Percentiles rank a stretch among this genome's conserved stretches.
Conservation (phyloP, 208 protist species). For the Trypanosoma lewisi region DNA sequence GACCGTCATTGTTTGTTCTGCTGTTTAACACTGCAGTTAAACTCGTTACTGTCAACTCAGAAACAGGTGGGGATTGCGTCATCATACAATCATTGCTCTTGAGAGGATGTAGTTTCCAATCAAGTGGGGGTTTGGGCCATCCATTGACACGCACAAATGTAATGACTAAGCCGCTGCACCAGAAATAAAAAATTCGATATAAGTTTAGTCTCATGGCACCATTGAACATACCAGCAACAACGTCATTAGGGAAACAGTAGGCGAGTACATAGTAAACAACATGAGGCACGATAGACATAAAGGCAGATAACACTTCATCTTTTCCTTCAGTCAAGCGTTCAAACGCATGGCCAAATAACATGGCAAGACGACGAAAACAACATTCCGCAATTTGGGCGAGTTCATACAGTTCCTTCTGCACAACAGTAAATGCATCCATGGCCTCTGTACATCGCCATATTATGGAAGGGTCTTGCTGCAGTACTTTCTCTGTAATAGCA, state of each 20-base stretch:
- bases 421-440: slow-evolving; percentile 35
- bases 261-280: slow-evolving; percentile 59
- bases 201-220: slow-evolving; percentile 63
- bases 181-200: slow-evolving; percentile 70
- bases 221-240: slow-evolving; percentile 66
- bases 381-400: slow-evolving; percentile 29
- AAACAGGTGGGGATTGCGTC: neutral
- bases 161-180: slow-evolving; percentile 68
- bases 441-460: slow-evolving; percentile 30
- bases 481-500: neutral
- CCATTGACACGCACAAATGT: slow-evolving; percentile 54
- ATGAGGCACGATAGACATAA: slow-evolving; percentile 46
- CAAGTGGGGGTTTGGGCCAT: slow-evolving; percentile 50
- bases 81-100: neutral
- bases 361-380: slow-evolving; percentile 39
- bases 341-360: slow-evolving; percentile 39
- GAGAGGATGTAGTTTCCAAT: neutral
- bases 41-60: neutral
- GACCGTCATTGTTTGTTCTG: too few species aligned
- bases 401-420: slow-evolving; percentile 35
- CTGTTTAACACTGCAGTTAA: neutral
- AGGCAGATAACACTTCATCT: slow-evolving; percentile 59
- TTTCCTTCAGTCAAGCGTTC: slow-evolving; percentile 32
- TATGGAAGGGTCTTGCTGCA: slow-evolving; percentile 9
- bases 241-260: slow-evolving; percentile 83